Conservation (phyloP, 495 filamentous ascomycete species). For the Ramalina intermedia region DNA sequence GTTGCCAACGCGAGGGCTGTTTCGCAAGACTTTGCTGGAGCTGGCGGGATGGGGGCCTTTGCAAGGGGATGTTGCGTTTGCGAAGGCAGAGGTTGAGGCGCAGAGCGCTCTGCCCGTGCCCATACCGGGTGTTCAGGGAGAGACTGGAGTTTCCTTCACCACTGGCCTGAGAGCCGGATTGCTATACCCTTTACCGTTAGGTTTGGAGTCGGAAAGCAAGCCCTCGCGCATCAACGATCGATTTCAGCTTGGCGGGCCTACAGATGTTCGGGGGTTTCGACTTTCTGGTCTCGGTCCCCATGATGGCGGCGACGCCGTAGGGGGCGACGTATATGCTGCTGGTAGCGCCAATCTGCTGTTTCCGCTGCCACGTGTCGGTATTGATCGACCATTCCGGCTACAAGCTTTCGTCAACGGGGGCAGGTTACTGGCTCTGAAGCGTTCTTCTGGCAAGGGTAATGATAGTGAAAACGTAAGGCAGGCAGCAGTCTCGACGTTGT, state of each 20-base stretch:
- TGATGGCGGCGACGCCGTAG: slow-evolving; percentile 71
- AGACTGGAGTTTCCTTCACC: slow-evolving; percentile 61
- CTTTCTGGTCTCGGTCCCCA: slow-evolving; percentile 76
- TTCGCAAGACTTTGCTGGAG: slow-evolving; percentile 62
- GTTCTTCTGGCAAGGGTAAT: slow-evolving; percentile 37
- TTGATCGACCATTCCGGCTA: slow-evolving; percentile 68
- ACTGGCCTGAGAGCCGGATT: slow-evolving; percentile 48
- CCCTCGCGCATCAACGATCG: slow-evolving; percentile 82
- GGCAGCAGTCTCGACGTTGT: slow-evolving; percentile 36
- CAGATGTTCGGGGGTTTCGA: slow-evolving; percentile 86
- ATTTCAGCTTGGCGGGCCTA: slow-evolving; percentile 86
- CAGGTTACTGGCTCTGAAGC: slow-evolving; percentile 61
- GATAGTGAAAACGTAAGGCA: slow-evolving; percentile 38
- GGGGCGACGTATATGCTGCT: slow-evolving; percentile 83
- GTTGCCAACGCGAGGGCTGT: slow-evolving; percentile 67
- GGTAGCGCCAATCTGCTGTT: slow-evolving; percentile 71
- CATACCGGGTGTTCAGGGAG: slow-evolving; percentile 46
- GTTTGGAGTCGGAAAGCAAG: slow-evolving; percentile 32
- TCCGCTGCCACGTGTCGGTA: slow-evolving; percentile 64
- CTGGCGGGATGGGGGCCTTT: slow-evolving; percentile 76
- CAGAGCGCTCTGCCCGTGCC: slow-evolving; percentile 58
- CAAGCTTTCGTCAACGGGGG: slow-evolving; percentile 89
- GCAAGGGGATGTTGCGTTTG: slow-evolving; percentile 80
- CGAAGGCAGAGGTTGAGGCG: slow-evolving; percentile 71
- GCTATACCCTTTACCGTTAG: slow-evolving; percentile 46